Percentiles rank a stretch among this genome's conserved stretches.
These are phyloP conservation scores for Brassica cretica DNA, from an alignment of 345 rosid species.

Conservation along the genomic window DNA sequence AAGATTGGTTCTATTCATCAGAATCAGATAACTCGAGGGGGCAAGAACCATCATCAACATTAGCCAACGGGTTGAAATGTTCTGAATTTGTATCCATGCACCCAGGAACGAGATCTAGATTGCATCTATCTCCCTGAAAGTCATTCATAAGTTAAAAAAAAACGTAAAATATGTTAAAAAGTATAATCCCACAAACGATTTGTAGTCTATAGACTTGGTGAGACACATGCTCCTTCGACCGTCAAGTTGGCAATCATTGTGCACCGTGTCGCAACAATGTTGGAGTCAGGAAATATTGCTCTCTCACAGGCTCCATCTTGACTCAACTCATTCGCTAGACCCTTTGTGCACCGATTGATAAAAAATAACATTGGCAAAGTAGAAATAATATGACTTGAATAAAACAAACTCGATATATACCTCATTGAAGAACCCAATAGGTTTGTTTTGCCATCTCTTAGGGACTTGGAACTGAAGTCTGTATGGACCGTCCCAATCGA, in stretches of 20 bases:
- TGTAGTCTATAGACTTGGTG: background rate
- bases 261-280: constrained; percentile 60
- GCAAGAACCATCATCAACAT: constrained; percentile 89
- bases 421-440: background rate
- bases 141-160: background rate
- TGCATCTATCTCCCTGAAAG: constrained; percentile 82
- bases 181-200: background rate
- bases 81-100: constrained; percentile 78
- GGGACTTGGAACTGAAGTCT: constrained; percentile 78
- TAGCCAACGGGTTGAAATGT: constrained; percentile 67
- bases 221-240: constrained; percentile 70
- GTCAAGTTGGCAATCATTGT: constrained; percentile 71
- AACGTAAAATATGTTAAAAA: background rate
- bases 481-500: constrained; percentile 94
- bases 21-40: constrained; percentile 50
- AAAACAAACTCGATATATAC: background rate
- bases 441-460: constrained; percentile 41
- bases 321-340: constrained; percentile 66
- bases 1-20: constrained; percentile 32
- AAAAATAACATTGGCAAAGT: background rate
- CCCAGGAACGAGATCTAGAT: constrained; percentile 67
- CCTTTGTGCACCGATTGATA: constrained; percentile 53
- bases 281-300: constrained; percentile 88
- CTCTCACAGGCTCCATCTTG: constrained; percentile 86
- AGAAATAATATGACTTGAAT: background rate